Evolutionary conservation across 306 rosid genomes (phyloP), one percentile per base, ranked within the genome.

Genomic region (Aeschynomene evenia): DNA sequence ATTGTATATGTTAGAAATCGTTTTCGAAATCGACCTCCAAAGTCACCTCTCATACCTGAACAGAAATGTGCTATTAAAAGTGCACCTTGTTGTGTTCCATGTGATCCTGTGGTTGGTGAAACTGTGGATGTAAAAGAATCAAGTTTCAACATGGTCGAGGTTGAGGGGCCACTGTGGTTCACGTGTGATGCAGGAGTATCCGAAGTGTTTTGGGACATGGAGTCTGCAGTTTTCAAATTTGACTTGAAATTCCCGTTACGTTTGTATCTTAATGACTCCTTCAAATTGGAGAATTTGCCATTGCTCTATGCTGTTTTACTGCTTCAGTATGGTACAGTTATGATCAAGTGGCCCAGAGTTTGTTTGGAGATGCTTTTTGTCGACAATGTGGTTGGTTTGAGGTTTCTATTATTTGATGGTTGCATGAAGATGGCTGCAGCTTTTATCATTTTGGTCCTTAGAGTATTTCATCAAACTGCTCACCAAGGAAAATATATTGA

Each of bases 341-440:
- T 82, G 81, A 74, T 61, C 52, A 79, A 77, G 70, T 86, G 91
- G 92, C 99, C 96, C 33, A 81, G 79, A 85, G 89, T 95, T 78
- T 74, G 66, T 68, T 66, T 95, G 83, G 95, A 95, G 83, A 86
- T 95, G 91, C 93, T 95, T 62, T 91, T 91, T 78, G 88, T 95
- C 7, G 99, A 95, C 68, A 91, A 89, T 73, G 87, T 91, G 66
- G 89, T 77, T 50, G 99, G 99, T 46, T 64, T 91, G 82, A 87
- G 95, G 81, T 84, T 84, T 82, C 79, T 89, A 26, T 72, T 83
- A 77, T 84, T 91, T 82, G 97, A 95, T 75, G 96, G 95, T 60
- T 87, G 89, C 83, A 79, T 89, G 85, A 83, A 75, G 76, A 85
- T 66, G 83, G 96, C 85, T 70, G 82, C 88, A 21, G 79, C 85